Percentiles rank a stretch among this genome's conserved stretches.
Conservation (phyloP, 2,329 filamentous ascomycete genomes). For the Berkeleyomyces basicola region DNA sequence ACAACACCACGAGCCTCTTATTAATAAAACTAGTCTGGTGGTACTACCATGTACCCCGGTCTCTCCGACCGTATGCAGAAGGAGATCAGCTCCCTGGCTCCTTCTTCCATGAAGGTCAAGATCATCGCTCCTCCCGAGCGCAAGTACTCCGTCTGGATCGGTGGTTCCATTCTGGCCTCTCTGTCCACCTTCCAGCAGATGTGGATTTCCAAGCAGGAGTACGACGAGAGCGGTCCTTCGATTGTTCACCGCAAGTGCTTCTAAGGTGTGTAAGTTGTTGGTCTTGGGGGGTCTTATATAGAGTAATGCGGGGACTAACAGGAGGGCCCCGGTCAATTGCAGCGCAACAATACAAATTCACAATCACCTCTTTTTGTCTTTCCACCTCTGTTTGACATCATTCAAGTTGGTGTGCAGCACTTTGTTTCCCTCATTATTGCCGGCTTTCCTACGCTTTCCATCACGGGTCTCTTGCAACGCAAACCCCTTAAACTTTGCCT, state of each 20-base stretch:
- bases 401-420: neutral
- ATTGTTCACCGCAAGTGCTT: conserved; percentile 99
- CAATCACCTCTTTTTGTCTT: conserved; percentile 15
- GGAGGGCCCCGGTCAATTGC: conserved; percentile 10
- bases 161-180: conserved; percentile 98
- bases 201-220: conserved; percentile 99
- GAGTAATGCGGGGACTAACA: conserved; percentile 16
- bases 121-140: conserved; percentile 99
- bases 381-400: conserved; percentile 1
- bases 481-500: neutral
- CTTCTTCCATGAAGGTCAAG: conserved; percentile 99
- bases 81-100: conserved; percentile 98
- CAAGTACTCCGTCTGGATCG: conserved; percentile 99
- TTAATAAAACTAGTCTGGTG: conserved; percentile 59
- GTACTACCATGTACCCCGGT: conserved; percentile 99
- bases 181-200: conserved; percentile 99
- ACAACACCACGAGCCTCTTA: neutral
- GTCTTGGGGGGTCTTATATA: conserved; percentile 6
- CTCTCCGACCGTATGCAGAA: conserved; percentile 99
- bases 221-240: conserved; percentile 98
- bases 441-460: neutral
- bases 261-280: conserved; percentile 49
- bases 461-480: neutral
- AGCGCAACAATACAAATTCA: conserved; percentile 21
- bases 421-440: neutral